Evolutionary conservation across 2,329 filamentous ascomycete genomes (phyloP).

Genomic region (Blumeriella jaapii): DNA sequence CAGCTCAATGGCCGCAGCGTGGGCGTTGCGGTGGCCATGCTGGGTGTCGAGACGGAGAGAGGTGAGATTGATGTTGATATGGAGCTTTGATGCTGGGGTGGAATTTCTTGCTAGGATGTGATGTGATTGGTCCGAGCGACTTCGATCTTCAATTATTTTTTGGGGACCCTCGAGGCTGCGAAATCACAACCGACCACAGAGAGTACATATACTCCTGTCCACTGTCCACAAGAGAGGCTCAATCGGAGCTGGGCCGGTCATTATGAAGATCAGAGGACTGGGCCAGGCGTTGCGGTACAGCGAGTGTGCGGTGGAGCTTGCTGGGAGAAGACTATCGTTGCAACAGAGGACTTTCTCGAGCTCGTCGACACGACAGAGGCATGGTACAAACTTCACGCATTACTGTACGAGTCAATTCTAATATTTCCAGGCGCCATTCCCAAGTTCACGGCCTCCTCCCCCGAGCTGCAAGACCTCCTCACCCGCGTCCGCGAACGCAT

Average conservation of each 20-base stretch:
- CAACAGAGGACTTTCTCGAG: conserved; percentile 22
- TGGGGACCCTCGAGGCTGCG: conserved; percentile 2
- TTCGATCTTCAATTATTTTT: conserved; percentile 5
- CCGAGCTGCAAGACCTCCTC: conserved; percentile 42
- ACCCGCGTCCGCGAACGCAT: conserved; percentile 43
- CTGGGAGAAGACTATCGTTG: conserved; percentile 2
- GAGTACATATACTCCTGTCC: background rate
- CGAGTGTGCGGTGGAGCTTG: conserved; percentile 12
- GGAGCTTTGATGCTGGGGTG: conserved; percentile 7
- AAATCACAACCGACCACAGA: no score
- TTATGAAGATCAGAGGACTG: conserved; percentile 15
- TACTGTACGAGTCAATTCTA: background rate
- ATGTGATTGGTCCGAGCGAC: conserved; percentile 12
- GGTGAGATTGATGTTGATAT: conserved; percentile 11
- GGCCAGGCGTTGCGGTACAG: conserved; percentile 11
- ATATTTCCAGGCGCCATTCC: conserved; percentile 19
- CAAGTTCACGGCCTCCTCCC: conserved; percentile 38
- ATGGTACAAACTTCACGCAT: conserved; percentile 14
- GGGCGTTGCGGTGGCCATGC: conserved; percentile 23
- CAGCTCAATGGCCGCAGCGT: conserved; percentile 56
- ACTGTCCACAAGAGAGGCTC: background rate
- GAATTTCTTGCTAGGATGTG: conserved; percentile 14
- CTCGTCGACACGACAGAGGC: conserved; percentile 18
- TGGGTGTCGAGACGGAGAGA: conserved; percentile 8
- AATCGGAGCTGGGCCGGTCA: conserved; percentile 1